These are phyloP conservation scores for Annulohypoxylon nitens DNA, from an alignment of 495 filamentous ascomycete genomes.

Conservation along the genomic window DNA sequence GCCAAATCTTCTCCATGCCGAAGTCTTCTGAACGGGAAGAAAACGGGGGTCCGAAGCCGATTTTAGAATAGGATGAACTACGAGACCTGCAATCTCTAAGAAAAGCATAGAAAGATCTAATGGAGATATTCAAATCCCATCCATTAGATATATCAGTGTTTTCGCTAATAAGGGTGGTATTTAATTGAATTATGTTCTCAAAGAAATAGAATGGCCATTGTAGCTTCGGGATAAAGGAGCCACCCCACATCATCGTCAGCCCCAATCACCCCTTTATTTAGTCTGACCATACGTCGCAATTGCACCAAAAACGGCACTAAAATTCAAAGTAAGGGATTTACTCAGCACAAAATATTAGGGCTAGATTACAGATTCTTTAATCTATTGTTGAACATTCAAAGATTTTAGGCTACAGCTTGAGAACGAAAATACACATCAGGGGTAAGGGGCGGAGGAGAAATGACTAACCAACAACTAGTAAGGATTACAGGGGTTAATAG, in stretches of 20 bases:
- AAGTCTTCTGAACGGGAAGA: not conserved
- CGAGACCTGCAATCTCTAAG: too few relatives aligned
- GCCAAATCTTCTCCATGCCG: conserved; percentile 10
- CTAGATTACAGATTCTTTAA: not conserved
- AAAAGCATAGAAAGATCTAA: too few relatives aligned
- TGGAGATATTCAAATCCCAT: not conserved
- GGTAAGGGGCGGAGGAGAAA: not conserved
- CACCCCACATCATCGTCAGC: not conserved
- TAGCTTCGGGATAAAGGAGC: not conserved
- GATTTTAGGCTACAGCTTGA: not conserved
- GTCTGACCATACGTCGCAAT: not conserved
- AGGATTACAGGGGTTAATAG: too few relatives aligned
- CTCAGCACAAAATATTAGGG: not conserved
- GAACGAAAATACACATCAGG: not conserved
- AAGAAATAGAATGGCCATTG: not conserved
- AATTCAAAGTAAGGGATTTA: not conserved
- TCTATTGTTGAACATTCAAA: not conserved
- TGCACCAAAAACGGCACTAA: not conserved
- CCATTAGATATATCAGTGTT: not conserved
- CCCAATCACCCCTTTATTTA: not conserved
- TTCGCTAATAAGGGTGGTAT: not conserved
- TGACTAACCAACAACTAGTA: not conserved
- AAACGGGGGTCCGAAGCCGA: not conserved
- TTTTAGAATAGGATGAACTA: not conserved
- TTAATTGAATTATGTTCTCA: not conserved